Percentiles rank a stretch among this genome's conserved stretches.
Conservation (phyloP, 2,329 filamentous ascomycete species). For the Xylaria sp. region DNA sequence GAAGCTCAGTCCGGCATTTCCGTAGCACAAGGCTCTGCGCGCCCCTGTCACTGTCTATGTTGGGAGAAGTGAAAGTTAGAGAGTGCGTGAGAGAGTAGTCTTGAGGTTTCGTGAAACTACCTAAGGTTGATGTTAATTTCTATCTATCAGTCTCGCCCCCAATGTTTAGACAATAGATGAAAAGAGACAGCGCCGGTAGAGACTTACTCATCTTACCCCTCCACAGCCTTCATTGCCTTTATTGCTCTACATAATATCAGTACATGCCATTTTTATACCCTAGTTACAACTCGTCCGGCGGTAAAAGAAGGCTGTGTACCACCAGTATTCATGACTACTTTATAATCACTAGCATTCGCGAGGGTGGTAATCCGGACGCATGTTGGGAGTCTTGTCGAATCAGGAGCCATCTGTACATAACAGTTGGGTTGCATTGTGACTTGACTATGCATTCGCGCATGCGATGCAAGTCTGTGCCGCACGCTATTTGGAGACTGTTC, state of each 20-base stretch:
- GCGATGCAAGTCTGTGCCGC: constrained; percentile 26
- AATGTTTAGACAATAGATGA: constrained; percentile 7
- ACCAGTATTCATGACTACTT: constrained; percentile 5
- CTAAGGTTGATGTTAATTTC: constrained; percentile 6
- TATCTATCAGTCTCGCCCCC: constrained; percentile 1
- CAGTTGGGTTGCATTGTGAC: constrained; percentile 34
- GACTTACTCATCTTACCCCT: constrained; percentile 22
- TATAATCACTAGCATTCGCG: constrained; percentile 9
- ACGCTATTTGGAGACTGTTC: constrained; percentile 2
- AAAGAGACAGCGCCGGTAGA: constrained; percentile 13
- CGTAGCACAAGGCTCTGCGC: not conserved
- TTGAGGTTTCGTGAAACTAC: not conserved
- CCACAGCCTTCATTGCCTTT: not conserved
- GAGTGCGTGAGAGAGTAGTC: not conserved
- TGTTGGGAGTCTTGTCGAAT: constrained; percentile 28
- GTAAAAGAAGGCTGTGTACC: constrained; percentile 23
- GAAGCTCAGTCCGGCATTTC: constrained; percentile 15
- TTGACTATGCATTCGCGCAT: constrained; percentile 19
- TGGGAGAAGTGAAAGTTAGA: not conserved
- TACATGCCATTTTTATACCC: constrained; percentile 24
- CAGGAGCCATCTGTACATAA: constrained; percentile 2
- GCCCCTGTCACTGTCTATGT: not conserved
- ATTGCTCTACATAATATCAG: constrained; percentile 14
- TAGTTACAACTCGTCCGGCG: not conserved
- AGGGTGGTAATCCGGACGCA: not conserved